Conservation (phyloP, 1,139 yeast genomes). For the Insectozyma bohioensis region DNA sequence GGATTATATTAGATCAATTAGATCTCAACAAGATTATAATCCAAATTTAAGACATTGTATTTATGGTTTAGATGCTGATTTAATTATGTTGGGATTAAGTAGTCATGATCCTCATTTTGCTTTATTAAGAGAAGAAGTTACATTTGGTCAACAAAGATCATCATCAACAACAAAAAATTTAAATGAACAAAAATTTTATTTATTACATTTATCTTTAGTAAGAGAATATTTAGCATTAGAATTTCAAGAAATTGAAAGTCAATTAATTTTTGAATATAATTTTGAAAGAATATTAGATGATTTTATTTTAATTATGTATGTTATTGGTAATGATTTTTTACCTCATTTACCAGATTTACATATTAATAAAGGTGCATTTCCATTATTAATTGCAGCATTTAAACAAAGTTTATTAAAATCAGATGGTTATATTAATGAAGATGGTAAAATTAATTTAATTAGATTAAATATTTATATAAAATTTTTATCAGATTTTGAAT, state of each 20-base stretch:
- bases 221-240: constrained; percentile 91
- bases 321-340: constrained; percentile 96
- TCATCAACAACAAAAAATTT: constrained; percentile 49
- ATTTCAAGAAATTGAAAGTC: constrained; percentile 66
- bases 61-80: constrained; percentile 96
- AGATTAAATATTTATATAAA: constrained; percentile 77
- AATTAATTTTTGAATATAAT: constrained; percentile 67
- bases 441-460: constrained; percentile 74
- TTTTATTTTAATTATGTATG: constrained; percentile 86
- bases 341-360: constrained; percentile 96
- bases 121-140: constrained; percentile 90
- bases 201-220: constrained; percentile 81
- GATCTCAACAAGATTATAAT: constrained; percentile 72
- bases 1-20: constrained; percentile 85
- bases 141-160: constrained; percentile 64
- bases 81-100: constrained; percentile 93
- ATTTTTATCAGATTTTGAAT: constrained; percentile 65
- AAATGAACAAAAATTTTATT: constrained; percentile 75
- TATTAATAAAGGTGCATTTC: constrained; percentile 94
- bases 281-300: constrained; percentile 93
- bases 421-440: constrained; percentile 84
- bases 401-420: constrained; percentile 71
- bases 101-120: constrained; percentile 98
- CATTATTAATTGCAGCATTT: constrained; percentile 82
- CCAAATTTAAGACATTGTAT: constrained; percentile 93